A percentile compares a stretch with the other conserved stretches of the same genome.
phyloP scores from a whole-genome alignment of 129 eudicot genomes.

The Rutidosis leptorrhynchoides region DNA sequence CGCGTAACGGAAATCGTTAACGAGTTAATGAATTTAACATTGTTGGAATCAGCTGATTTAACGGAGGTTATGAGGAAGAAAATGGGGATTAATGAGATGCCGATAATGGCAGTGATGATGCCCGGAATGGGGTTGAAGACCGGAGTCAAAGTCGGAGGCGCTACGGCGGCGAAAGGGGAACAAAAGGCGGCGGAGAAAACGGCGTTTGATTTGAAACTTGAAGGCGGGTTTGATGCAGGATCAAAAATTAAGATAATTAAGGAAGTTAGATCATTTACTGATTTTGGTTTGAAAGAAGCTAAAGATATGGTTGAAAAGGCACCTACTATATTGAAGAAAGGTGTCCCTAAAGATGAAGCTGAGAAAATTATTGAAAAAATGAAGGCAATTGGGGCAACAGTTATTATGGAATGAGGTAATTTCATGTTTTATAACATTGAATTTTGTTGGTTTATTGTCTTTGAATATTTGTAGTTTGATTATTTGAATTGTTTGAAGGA shows the following conservation, averaged over 20 bases:
- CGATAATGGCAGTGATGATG: constrained; percentile 81
- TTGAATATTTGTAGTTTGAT: too few species aligned
- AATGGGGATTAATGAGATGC: constrained; percentile 61
- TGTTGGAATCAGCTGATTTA: constrained; percentile 67
- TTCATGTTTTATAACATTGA: not conserved
- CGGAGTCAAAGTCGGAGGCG: constrained; percentile 34
- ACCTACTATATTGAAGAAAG: constrained; percentile 84
- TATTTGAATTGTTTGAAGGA: constrained; percentile 8
- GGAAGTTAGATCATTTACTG: constrained; percentile 86
- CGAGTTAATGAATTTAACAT: constrained; percentile 53
- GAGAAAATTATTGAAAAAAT: constrained; percentile 80
- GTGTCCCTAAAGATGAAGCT: constrained; percentile 73
- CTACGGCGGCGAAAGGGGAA: constrained; percentile 39
- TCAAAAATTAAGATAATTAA: constrained; percentile 86
- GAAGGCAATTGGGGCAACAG: constrained; percentile 84
- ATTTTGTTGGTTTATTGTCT: too few species aligned
- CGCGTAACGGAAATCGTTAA: constrained; percentile 61
- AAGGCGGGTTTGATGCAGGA: constrained; percentile 72
- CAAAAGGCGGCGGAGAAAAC: constrained; percentile 64
- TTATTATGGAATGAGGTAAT: constrained; percentile 78
- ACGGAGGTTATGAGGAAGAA: constrained; percentile 61
- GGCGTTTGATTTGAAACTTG: constrained; percentile 80
- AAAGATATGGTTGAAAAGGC: constrained; percentile 96
- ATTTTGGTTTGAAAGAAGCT: constrained; percentile 90
- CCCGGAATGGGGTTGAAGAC: constrained; percentile 72